Evolutionary conservation across 23 red algal species (phyloP).

Genomic region (Gracilaria vermiculophylla): DNA sequence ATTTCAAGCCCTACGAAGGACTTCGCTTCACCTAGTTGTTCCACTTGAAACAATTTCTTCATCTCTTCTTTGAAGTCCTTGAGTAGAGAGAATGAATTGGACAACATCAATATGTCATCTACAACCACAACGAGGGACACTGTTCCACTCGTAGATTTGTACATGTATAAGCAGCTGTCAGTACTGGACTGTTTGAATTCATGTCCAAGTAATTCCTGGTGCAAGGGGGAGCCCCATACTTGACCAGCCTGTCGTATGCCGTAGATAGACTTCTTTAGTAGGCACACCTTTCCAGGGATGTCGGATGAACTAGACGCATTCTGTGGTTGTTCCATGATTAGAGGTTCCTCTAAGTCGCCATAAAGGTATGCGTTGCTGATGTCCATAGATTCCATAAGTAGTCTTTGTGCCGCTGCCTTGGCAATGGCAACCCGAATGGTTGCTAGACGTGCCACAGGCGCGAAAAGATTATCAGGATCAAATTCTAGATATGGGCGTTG

Average conservation of each 20-base stretch:
- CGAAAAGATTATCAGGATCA: not conserved
- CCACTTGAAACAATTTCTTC: too few relatives aligned
- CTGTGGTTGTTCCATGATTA: not conserved
- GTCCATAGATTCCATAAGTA: not conserved
- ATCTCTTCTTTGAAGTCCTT: too few relatives aligned
- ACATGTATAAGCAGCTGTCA: too few relatives aligned
- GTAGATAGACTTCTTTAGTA: not conserved
- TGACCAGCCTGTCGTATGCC: not conserved
- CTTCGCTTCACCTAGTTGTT: too few relatives aligned
- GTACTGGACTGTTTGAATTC: not conserved
- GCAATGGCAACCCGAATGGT: not conserved
- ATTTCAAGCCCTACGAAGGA: too few relatives aligned
- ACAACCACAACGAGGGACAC: too few relatives aligned
- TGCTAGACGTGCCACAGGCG: not conserved
- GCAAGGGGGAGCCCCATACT: not conserved
- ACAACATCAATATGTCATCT: too few relatives aligned
- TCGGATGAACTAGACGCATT: not conserved
- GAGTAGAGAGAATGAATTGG: too few relatives aligned
- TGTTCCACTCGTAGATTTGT: too few relatives aligned
- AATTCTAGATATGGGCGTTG: not conserved
- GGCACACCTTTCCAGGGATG: not conserved
- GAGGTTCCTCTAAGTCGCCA: not conserved
- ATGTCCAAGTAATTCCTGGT: not conserved
- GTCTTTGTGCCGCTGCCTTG: not conserved
- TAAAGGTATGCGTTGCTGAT: not conserved